phyloP scores from a whole-genome alignment of 1,139 yeast genomes.

The Meyerozyma carpophila region DNA sequence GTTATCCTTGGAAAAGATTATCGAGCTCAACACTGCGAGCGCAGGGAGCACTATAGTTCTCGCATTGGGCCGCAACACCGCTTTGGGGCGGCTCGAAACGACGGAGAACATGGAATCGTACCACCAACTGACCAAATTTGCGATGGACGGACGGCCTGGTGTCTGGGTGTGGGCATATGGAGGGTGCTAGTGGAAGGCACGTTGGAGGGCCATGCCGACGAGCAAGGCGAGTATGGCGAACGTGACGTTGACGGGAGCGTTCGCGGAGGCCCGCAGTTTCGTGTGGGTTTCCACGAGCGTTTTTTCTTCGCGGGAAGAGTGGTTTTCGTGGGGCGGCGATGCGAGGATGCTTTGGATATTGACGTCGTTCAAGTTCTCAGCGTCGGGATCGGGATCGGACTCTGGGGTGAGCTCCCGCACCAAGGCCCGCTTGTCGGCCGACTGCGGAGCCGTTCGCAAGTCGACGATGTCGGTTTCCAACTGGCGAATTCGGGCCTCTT shows the following conservation, averaged over 20 bases:
- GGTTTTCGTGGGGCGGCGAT: not conserved
- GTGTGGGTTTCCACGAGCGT: not conserved
- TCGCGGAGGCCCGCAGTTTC: not conserved
- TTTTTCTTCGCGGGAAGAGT: not conserved
- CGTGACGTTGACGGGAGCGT: not conserved
- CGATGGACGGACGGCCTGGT: not conserved
- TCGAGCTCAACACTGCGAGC: conserved; percentile 13
- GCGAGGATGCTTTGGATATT: not conserved
- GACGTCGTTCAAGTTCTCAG: not conserved
- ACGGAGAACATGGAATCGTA: not conserved
- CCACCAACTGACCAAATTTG: not conserved
- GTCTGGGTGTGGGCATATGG: no score
- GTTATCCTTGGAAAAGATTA: conserved; percentile 43
- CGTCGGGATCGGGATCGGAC: not conserved
- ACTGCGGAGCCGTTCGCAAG: not conserved
- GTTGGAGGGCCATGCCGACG: not conserved
- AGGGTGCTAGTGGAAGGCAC: not conserved
- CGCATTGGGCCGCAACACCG: not conserved
- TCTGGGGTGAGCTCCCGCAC: not conserved
- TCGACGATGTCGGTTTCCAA: not conserved
- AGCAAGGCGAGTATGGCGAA: not conserved
- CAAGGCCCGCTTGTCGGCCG: not conserved
- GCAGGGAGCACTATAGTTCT: conserved; percentile 11
- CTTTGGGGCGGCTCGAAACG: not conserved
- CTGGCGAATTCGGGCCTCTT: not conserved